Base-by-base conservation (phyloP, 2,329 filamentous ascomycete species). In the Mycocentrospora acerina region DNA sequence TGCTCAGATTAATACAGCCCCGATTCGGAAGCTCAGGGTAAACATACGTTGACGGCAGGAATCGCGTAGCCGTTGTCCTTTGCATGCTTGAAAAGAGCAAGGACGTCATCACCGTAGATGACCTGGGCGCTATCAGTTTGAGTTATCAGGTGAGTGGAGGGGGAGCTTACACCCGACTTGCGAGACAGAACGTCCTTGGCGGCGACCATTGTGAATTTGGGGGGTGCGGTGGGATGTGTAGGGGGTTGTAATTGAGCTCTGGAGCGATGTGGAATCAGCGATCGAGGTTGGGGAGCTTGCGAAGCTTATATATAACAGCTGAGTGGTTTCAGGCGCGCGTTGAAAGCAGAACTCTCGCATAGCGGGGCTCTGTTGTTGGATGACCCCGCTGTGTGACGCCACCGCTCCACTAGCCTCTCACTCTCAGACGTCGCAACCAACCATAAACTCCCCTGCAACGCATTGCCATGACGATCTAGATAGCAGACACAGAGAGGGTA, bases 61-160 rank as follows among this genome's bases (percentile, higher is more conserved):
- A 66, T 67, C 46, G 63, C 63, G 31, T 57, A 57, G 33, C 46
- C 76, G 67, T 95, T 80, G 77, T 93, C 80, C 70, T 90, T 86
- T 57, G 88, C 88, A 72, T 96, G 88, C 73, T 90, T 80, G 78
- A 96, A 95, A 64, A 95, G 86, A 67, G 71, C 51, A 55, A 53
- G 40, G 53, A 83, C 80, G 69, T 85, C 81, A 57, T 84, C 81
- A 59, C 82, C 82, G 57, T 79, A 75, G 69, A 85, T 85, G 55
- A 69, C 63, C 32, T 43, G 48, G 22, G 17, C 24, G 15, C 40
- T 33, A 40, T 55, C 33, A 48, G 44, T 31, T 30, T 26, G 13
- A 29, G 28, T 11, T 29, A 13, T 12, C 12, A 12, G 15, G 14
- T 14, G 25, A 34, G 31, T 29, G 41, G 36, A 32, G 32, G 25